Evolutionary conservation across 1,284 basidiomycete species (phyloP).

Genomic region (Ustilago trichophora): DNA sequence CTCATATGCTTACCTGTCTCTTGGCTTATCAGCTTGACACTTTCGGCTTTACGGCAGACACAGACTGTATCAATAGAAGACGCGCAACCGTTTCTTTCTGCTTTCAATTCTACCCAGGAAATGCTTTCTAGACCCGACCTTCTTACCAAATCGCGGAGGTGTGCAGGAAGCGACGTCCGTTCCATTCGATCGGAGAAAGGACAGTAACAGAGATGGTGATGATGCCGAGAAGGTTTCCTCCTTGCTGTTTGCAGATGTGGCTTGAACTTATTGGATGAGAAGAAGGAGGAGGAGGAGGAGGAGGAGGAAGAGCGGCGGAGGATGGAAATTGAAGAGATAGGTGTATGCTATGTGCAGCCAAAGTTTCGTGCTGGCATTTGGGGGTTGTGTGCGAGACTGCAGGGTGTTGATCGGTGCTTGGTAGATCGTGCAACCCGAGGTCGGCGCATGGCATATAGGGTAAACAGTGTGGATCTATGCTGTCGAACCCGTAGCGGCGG

Average conservation of each 20-base stretch:
- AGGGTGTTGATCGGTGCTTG: constrained; percentile 25
- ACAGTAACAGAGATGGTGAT: no score
- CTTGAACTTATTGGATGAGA: not conserved
- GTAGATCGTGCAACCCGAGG: constrained; percentile 1
- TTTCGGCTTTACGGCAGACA: not conserved
- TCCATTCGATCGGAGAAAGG: not conserved
- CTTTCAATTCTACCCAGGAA: no score
- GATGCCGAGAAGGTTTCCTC: no score
- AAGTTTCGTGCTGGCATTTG: constrained; percentile 19
- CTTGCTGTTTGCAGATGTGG: constrained; percentile 1
- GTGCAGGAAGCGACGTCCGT: constrained; percentile 10
- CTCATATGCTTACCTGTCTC: not conserved
- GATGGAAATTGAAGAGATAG: no score
- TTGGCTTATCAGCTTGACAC: not conserved
- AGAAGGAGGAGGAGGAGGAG: not conserved
- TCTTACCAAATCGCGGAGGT: no score
- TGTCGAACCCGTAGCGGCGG: not conserved
- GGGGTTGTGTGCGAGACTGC: no score
- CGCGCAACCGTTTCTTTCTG: no score
- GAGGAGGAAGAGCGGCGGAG: not conserved
- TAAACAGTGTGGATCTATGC: constrained; percentile 13
- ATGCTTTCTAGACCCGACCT: no score
- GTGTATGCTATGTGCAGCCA: constrained; percentile 42
- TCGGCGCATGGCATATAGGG: constrained; percentile 4
- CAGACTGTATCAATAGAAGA: constrained; percentile 37